Base-by-base conservation (phyloP, 345 rosid species). In the Capsella bursapastoris region DNA sequence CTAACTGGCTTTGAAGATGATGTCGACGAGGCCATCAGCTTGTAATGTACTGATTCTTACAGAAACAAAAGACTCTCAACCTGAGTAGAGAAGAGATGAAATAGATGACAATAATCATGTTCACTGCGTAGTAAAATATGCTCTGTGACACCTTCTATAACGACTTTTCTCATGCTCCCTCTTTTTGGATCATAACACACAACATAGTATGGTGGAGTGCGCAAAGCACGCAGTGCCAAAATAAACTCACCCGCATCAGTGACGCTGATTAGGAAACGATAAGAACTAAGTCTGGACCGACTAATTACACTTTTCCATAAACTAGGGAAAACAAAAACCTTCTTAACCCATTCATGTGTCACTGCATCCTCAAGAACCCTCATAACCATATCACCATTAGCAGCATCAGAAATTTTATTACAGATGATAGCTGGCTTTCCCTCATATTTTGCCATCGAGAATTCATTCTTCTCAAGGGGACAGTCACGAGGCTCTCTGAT, bases 341-440 rank as follows among this genome's bases (percentile, higher is more conserved):
- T 64, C 38, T 47, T 44, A 38, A 2, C 29, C 68, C 41, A 64
- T 29, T 45, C 25, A 64, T 64, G 68, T n/a, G 28, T 29, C 53
- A 3, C 2, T 14, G 68, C 55, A 64, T 64, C 41, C 27, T 64
- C 41, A 7, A 64, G 41, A 45, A 64, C 41, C 68, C 66, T 27
- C 51, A 62, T 22, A 62, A 4, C 64, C 6, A 58, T 4, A 16
- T n/a, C 5, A 35, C n/a, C 29, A 35, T 35, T 5, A 35, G n/a
- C 25, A 22, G 25, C 25, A 22, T 22, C 4, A 58, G 29, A 15
- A 16, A 58, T 10, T 3, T 2, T 3, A 2, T 5, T 13, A 3
- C 29, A 37, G n/a, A 10, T 0, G 29, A 37, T 16, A n/a, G 35
- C 66, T 27, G 43, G 50, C 18, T 61, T 62, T 25, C 52, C 66